Percentiles rank a stretch among this genome's conserved stretches.
Conservation (phyloP, 345 rosid genomes). For the Populus pruinosa region DNA sequence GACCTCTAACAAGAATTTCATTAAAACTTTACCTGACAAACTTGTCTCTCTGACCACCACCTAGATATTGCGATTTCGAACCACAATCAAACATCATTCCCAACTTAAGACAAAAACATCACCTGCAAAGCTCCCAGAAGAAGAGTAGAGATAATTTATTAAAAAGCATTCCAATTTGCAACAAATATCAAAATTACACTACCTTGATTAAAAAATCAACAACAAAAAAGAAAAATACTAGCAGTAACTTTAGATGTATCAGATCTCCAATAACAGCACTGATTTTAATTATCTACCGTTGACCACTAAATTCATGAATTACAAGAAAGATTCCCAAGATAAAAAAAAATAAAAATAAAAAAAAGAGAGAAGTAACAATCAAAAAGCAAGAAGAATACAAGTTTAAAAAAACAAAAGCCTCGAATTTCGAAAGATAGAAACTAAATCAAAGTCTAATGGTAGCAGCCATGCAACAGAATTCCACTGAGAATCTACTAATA, state of each 20-base stretch:
- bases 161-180: background rate
- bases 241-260: background rate
- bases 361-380: background rate
- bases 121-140: constrained; percentile 37
- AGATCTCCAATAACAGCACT: constrained; percentile 5
- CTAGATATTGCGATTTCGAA: constrained; percentile 58
- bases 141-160: background rate
- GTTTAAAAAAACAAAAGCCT: background rate
- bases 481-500: background rate
- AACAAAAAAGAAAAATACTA: background rate
- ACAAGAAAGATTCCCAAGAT: background rate
- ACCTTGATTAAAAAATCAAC: background rate
- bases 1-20: background rate
- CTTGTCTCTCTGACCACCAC: constrained; percentile 75
- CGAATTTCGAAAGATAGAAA: background rate
- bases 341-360: too few species aligned
- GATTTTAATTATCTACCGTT: background rate
- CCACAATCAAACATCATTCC: constrained; percentile 66
- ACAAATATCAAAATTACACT: background rate
- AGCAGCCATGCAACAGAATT: background rate
- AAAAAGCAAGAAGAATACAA: background rate
- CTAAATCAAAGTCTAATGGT: background rate
- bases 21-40: constrained; percentile 61
- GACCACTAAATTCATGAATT: background rate
- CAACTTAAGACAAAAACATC: constrained; percentile 31